Evolutionary conservation across 2,329 filamentous ascomycete species (phyloP), one percentile per base, ranked within the genome.

Genomic region (Myotisia sp.): DNA sequence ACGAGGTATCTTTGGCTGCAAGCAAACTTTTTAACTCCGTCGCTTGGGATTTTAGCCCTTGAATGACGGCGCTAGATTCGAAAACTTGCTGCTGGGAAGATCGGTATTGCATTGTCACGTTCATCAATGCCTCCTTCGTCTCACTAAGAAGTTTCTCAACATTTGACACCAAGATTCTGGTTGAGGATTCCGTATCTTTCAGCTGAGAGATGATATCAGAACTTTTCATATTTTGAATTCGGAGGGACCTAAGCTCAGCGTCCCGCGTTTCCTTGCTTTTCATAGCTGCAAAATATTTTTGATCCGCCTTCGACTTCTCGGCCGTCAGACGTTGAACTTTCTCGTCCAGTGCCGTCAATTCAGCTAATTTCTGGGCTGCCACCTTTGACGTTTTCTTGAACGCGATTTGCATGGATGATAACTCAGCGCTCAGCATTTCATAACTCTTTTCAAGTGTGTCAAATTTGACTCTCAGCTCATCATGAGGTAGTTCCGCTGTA

Each of bases 231-330:
- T 87, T 92, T 54, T 95, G 86, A 41, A 75, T 68, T 40, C 84
- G 76, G 38, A 94, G 63, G 3, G 77, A 71, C 45, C 81, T 71
- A 29, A 92, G 77, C 58, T 95, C 87, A 38, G 72, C 68, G 38
- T 85, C 79, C 33, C 84, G 71, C 28, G 80, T 77, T 50, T 95
- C 87, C 51, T 87, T 92, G 46, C 86, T 79, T 54, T 93, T 94
- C 67, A 92, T 85, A 6, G 86, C 84, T 1, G 82, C 83, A 55
- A 95, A 95, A 54, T 92, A 98, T 58, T 95, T 95, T 52, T 95
- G 87, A 50, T 98, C 90, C 1, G 87, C 87, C 58, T 94, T 95
- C 44, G 79, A 76, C 63, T 98, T 98, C 58, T 98, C 85, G 0
- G 84, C 82, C 26, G 73, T 74, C 13, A 92, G 62, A 16, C 80